Percentiles rank a stretch among this genome's conserved stretches.
Evolutionary conservation across 202 grass and related monocot genomes (phyloP).

Genomic region (Setaria italica): DNA sequence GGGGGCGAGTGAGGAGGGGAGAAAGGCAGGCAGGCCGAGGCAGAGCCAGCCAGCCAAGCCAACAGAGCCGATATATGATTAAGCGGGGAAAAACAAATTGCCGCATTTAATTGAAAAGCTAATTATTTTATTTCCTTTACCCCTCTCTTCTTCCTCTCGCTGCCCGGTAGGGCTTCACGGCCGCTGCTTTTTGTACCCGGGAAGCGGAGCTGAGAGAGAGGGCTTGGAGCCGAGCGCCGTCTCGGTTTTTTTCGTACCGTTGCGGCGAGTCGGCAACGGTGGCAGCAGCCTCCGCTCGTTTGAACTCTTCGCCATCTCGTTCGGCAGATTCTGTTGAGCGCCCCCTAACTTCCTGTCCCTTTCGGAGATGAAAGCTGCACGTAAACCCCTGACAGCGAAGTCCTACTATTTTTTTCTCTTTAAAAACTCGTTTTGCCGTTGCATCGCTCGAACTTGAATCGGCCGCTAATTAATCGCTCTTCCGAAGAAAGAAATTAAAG

Average conservation of each 20-base stretch:
- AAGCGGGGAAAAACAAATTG: neutral
- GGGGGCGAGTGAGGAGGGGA: neutral
- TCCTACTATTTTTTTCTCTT: neutral
- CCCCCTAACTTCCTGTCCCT: neutral
- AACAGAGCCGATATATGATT: neutral
- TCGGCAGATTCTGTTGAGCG: constrained; percentile 10
- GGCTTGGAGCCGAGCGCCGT: neutral
- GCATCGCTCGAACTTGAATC: neutral
- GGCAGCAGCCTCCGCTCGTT: neutral
- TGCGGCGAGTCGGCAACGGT: constrained; percentile 26
- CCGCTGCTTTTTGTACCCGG: neutral
- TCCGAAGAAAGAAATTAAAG: neutral
- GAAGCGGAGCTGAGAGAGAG: neutral
- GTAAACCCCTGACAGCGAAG: neutral
- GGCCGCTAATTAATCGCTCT: neutral
- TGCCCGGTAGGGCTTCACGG: neutral
- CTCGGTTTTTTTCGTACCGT: constrained; percentile 37
- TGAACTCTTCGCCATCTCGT: neutral
- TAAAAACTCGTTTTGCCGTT: neutral
- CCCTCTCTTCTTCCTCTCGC: neutral
- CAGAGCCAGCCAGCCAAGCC: neutral
- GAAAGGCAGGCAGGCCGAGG: neutral
- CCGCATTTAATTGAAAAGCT: neutral
- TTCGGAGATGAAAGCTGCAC: neutral
- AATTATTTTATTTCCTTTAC: neutral